These are phyloP conservation scores for Solanum chmielewskii DNA, from an alignment of 257 asterid genomes.

Conservation along the genomic window DNA sequence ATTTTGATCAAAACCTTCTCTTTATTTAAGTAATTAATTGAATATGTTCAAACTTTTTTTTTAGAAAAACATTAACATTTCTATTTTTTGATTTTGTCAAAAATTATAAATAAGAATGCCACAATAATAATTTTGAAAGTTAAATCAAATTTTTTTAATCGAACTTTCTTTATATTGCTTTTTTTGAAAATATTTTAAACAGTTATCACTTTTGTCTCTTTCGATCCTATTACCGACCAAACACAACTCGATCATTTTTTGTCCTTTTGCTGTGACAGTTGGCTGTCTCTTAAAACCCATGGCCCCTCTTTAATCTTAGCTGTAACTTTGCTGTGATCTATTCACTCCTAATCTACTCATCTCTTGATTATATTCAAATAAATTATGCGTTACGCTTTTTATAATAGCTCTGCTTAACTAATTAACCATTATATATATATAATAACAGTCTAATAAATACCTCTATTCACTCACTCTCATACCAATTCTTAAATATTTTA, in stretches of 20 bases:
- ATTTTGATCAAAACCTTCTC: too few relatives aligned
- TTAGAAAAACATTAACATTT: too few relatives aligned
- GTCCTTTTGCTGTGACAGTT: background rate
- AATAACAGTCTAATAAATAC: background rate
- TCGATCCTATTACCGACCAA: background rate
- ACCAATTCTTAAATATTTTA: conserved; percentile 12
- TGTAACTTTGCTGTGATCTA: conserved; percentile 4
- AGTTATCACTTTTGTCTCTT: background rate
- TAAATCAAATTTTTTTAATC: too few relatives aligned
- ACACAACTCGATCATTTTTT: background rate
- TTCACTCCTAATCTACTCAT: background rate
- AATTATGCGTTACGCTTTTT: background rate
- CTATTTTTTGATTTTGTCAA: too few relatives aligned
- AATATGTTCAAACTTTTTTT: too few relatives aligned
- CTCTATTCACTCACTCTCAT: background rate
- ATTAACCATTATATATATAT: background rate
- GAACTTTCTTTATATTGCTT: too few relatives aligned
- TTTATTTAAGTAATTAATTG: background rate
- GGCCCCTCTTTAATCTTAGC: background rate
- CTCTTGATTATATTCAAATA: background rate
- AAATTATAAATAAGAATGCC: too few relatives aligned
- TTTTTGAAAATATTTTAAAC: too few relatives aligned
- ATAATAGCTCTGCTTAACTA: too few relatives aligned
- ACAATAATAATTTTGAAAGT: too few relatives aligned
- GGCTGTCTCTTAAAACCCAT: background rate